Percentiles rank a stretch among this genome's conserved stretches.
These are phyloP conservation scores for Adansonia rubrostipa DNA, from an alignment of 441 rosid species.

Conservation along the genomic window DNA sequence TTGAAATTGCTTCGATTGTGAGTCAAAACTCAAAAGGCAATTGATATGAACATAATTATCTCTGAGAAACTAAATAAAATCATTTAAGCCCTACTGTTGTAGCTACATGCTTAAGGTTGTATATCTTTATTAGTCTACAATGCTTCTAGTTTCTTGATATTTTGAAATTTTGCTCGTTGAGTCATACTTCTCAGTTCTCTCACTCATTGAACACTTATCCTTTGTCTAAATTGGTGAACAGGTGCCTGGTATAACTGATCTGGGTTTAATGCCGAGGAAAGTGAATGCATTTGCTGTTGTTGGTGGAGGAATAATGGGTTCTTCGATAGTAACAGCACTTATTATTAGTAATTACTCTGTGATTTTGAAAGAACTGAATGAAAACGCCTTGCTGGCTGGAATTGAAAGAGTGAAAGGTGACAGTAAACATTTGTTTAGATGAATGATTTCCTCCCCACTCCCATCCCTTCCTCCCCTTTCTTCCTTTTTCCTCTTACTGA, in stretches of 20 bases:
- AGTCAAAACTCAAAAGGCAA: background rate
- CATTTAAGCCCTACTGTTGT: background rate
- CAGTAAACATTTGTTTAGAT: constrained; percentile 2
- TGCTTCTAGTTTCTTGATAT: background rate
- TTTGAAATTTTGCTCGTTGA: background rate
- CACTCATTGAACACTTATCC: background rate
- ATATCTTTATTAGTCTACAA: background rate
- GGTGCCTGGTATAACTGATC: constrained; percentile 22
- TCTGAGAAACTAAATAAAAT: background rate
- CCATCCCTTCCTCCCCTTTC: background rate
- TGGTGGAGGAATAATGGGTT: constrained; percentile 23
- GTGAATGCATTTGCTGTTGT: constrained; percentile 16
- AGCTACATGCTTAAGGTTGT: constrained; percentile 13
- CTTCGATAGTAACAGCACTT: constrained; percentile 14
- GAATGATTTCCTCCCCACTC: background rate
- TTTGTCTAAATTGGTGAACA: background rate
- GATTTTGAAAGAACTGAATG: constrained; percentile 18
- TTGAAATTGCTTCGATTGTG: background rate
- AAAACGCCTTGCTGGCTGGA: constrained; percentile 10
- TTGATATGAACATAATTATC: background rate
- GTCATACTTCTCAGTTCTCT: background rate
- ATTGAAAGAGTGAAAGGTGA: constrained; percentile 22
- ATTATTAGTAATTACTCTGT: constrained; percentile 19
- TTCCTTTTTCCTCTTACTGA: background rate
- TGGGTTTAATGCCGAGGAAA: constrained; percentile 19